A percentile compares a stretch with the other conserved stretches of the same genome.
These are phyloP conservation scores for Lunularia cruciata DNA, from an alignment of 225 moss, liverwort and hornwort species.

Conservation along the genomic window DNA sequence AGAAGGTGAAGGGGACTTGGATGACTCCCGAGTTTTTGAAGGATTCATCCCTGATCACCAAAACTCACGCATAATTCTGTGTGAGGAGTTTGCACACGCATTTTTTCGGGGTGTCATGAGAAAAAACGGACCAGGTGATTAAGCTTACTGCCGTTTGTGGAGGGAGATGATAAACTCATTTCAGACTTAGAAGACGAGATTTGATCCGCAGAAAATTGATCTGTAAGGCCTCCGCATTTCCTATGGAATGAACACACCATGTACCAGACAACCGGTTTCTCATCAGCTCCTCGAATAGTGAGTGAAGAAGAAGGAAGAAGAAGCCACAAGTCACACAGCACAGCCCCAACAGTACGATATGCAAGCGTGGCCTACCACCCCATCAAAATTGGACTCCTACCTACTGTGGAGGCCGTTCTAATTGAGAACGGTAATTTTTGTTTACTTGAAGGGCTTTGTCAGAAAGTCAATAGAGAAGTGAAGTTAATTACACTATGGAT, in stretches of 20 bases:
- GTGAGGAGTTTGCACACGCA: neutral
- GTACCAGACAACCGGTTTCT: constrained; percentile 17
- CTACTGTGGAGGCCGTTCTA: neutral
- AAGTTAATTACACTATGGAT: neutral
- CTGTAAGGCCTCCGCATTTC: constrained; percentile 10
- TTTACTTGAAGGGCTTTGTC: neutral
- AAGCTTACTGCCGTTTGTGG: neutral
- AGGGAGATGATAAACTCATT: constrained; percentile 2
- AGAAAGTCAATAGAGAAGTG: neutral
- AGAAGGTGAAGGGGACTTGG: neutral
- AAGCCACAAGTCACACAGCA: neutral
- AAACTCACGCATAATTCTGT: neutral
- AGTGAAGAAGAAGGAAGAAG: neutral
- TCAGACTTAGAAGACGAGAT: neutral
- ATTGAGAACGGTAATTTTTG: neutral
- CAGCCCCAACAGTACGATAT: neutral
- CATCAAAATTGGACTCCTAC: neutral
- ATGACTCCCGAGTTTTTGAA: neutral
- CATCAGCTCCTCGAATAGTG: neutral
- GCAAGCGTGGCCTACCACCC: neutral
- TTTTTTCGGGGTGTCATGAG: neutral
- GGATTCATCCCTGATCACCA: neutral
- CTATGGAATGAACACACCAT: constrained; percentile 19
- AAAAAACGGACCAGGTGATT: neutral
- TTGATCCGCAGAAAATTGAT: constrained; percentile 15